Base-by-base conservation (phyloP, 768 basidiomycete genomes). In the Tricholoma furcatifolium region DNA sequence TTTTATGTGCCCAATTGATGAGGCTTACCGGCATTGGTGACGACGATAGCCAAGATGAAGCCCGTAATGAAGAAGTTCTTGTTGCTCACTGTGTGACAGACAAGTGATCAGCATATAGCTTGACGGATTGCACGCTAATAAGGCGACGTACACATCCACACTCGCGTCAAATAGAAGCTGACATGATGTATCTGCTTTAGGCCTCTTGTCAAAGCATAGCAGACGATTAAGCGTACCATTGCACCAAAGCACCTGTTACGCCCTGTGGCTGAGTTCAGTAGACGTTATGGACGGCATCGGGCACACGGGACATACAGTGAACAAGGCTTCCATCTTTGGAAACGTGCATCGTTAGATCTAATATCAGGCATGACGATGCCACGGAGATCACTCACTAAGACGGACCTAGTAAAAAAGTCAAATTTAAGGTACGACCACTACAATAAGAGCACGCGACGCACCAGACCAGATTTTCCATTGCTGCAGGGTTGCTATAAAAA, bases 241-340 rank as follows among this genome's bases (percentile, higher is more conserved):
- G 83, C 6, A 83, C 82, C 18, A 81, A 63, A 38, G 74, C 66
- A 5, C 74, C 78, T 11, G 78, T 81, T 17, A 80, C 58, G 3
- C 77, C 81, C 76, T 82, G 62, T 32, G 15, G 18, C 17, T n/a
- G 9, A 57, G 9, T 50, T 51, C 6, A 63, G 52, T 52, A 18
- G 32, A n/a, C n/a, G 10, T 30, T 40, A 20, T 15, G 3, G 50
- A 21, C 2, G 9, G 32, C 14, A 18, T 12, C 6, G 23, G 23
- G 15, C 18, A 18, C 36, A 14, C n/a, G 6, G 23, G 15, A 62
- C 71, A 7, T 58, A 80, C 78, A 31, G 74, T 76, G 35, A 76
- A 75, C 9, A 79, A 51, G 0, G 75, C 77, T 58, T 79, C 77
- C 41, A 77, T 66, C 79, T 80, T 20, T 12, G 30, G 4, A n/a